phyloP scores from a whole-genome alignment of 129 eudicot species.

The Gnaphalium uliginosum region DNA sequence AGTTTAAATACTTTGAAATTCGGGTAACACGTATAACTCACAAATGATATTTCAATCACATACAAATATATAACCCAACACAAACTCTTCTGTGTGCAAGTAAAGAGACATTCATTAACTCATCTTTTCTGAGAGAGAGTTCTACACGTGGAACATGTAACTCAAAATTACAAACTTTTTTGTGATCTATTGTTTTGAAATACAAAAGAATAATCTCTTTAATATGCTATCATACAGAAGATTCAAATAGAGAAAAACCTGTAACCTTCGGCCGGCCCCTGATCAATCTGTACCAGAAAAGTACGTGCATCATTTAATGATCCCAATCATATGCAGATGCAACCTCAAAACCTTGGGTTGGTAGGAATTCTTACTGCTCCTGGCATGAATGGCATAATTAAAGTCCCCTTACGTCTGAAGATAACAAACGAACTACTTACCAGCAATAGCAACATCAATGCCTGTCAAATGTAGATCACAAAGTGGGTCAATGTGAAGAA shows the following conservation, averaged over 20 bases:
- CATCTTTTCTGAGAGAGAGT: neutral
- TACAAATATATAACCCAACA: too few relatives aligned
- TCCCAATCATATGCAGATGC: neutral
- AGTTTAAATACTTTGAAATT: too few relatives aligned
- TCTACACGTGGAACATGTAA: neutral
- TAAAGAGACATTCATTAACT: neutral
- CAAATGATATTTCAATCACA: too few relatives aligned
- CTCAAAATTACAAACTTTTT: slow-evolving; percentile 11
- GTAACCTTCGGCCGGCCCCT: neutral
- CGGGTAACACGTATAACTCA: too few relatives aligned
- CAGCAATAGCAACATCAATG: slow-evolving; percentile 58
- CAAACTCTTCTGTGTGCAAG: neutral
- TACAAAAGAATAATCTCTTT: neutral
- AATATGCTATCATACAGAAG: slow-evolving; percentile 23
- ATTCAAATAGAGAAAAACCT: neutral
- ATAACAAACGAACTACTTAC: slow-evolving; percentile 61
- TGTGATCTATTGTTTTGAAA: slow-evolving; percentile 15
- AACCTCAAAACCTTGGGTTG: slow-evolving; percentile 62
- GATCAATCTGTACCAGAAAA: slow-evolving; percentile 16
- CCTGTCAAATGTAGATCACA: slow-evolving; percentile 40
- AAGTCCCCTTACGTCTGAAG: slow-evolving; percentile 52
- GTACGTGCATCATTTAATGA: neutral
- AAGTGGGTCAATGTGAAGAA: neutral
- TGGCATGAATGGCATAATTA: slow-evolving; percentile 35
- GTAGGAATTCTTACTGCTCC: slow-evolving; percentile 70